A percentile compares a stretch with the other conserved stretches of the same genome.
Conservation (phyloP, 2,329 filamentous ascomycete species). For the Pseudovirgaria hyperparasitica region DNA sequence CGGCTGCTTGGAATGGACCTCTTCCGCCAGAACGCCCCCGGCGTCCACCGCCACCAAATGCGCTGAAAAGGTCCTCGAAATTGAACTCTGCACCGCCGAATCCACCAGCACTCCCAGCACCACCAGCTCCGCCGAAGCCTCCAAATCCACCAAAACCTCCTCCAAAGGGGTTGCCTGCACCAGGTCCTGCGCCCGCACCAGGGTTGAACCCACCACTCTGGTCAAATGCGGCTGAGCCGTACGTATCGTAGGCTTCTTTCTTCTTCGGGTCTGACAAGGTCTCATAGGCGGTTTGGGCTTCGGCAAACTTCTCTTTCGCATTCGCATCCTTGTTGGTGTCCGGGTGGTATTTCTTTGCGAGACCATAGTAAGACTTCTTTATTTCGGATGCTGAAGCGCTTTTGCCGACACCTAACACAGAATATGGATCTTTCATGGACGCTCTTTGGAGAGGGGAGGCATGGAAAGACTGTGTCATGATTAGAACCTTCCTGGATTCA, state of each 20-base stretch:
- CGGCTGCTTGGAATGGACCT: constrained; percentile 64
- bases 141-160: constrained; percentile 39
- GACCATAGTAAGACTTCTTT: constrained; percentile 95
- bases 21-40: constrained; percentile 35
- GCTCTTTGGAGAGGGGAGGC: constrained; percentile 43
- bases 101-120: constrained; percentile 47
- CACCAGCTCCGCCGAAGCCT: constrained; percentile 40
- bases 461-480: constrained; percentile 18
- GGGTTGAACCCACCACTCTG: constrained; percentile 66
- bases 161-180: constrained; percentile 54
- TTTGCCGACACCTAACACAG: constrained; percentile 72
- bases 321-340: constrained; percentile 91
- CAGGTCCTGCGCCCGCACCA: constrained; percentile 47
- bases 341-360: constrained; percentile 95
- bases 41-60: constrained; percentile 49
- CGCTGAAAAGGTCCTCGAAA: constrained; percentile 90
- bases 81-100: constrained; percentile 81
- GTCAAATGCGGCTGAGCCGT: constrained; percentile 66
- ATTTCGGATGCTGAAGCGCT: constrained; percentile 74
- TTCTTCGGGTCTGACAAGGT: constrained; percentile 86
- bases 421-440: constrained; percentile 65
- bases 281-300: constrained; percentile 90
- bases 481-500: constrained; percentile 3
- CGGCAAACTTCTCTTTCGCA: constrained; percentile 91
- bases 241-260: constrained; percentile 82